Evolutionary conservation across 352 stramenopile species (phyloP).

Genomic region (Pythium plurisporium): DNA sequence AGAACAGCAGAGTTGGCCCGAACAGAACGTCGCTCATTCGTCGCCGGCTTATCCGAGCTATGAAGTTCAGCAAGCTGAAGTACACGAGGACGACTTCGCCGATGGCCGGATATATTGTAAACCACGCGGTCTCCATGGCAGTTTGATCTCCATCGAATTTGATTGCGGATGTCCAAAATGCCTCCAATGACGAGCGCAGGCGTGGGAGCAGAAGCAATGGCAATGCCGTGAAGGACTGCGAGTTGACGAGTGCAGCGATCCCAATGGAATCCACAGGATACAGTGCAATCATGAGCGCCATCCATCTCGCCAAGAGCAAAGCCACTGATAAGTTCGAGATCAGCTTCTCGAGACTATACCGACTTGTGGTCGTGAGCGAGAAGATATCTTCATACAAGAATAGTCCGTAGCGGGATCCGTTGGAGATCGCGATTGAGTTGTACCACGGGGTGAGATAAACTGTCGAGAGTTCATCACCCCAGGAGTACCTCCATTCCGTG

Average conservation of each 20-base stretch:
- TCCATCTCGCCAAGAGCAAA: constrained; percentile 32
- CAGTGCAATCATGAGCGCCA: constrained; percentile 27
- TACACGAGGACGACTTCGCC: constrained; percentile 24
- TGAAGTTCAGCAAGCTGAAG: constrained; percentile 24
- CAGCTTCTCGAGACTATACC: neutral
- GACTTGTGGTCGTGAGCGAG: neutral
- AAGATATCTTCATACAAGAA: constrained; percentile 22
- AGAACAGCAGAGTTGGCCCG: constrained; percentile 19
- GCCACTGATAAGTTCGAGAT: constrained; percentile 1
- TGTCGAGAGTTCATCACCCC: neutral
- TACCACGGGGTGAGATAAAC: neutral
- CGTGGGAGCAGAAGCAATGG: constrained; percentile 20
- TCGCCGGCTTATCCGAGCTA: constrained; percentile 9
- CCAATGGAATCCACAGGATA: neutral
- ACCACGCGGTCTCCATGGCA: constrained; percentile 24
- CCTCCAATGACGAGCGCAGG: constrained; percentile 19
- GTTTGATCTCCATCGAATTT: constrained; percentile 24
- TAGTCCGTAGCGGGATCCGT: constrained; percentile 24
- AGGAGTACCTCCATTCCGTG: neutral
- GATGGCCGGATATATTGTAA: constrained; percentile 31
- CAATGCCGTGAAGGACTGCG: constrained; percentile 16
- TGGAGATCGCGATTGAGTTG: constrained; percentile 14
- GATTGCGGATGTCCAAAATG: constrained; percentile 25
- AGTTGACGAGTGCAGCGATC: constrained; percentile 12
- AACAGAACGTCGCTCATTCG: constrained; percentile 29